Base-by-base conservation (phyloP, 2,329 filamentous ascomycete genomes). In the Seiridium unicorne region DNA sequence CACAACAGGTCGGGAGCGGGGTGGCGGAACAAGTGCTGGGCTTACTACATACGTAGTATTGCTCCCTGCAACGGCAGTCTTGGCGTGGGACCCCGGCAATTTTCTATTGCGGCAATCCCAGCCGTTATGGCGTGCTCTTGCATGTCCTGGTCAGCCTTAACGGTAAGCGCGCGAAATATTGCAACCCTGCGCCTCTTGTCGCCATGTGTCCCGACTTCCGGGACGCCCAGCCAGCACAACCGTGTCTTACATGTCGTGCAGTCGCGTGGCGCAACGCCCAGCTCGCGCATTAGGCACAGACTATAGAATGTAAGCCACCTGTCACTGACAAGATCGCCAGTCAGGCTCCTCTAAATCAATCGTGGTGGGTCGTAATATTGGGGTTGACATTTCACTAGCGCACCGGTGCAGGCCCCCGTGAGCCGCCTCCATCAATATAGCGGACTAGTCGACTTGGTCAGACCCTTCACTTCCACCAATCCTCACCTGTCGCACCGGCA, bases 321-420 rank as follows among this genome's bases (percentile, higher is more conserved):
- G 18, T 26, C n/a, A 38, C n/a, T 44, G 40, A n/a, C 42, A 18
- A 36, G 18, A 54, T 54, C 51, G 53, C 53, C 36, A 55, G n/a
- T 55, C 40, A 9, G 18, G 9, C 42, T 35, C 40, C 53, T 47
- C 40, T 10, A 46, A 47, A 18, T 34, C 9, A 6, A 4, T 34
- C 10, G 47, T 32, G 31, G 55, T 58, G 55, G 55, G 55, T 58
- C 55, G 34, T 35, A 58, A 49, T 58, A 58, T 58, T 58, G 55
- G 32, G 11, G 55, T 58, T 58, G 55, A 51, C 44, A 49, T 49
- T 35, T 58, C 46, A 46, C 55, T 58, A 58, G 55, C 38, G 55
- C 55, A 18, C 18, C 46, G 32, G 42, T 51, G 55, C 31, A 44
- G 32, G 44, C 35, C 46, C 55, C 47, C 55, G 55, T 57, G 55